Evolutionary conservation across 768 basidiomycete species (phyloP).

Genomic region (Mycena floridula): DNA sequence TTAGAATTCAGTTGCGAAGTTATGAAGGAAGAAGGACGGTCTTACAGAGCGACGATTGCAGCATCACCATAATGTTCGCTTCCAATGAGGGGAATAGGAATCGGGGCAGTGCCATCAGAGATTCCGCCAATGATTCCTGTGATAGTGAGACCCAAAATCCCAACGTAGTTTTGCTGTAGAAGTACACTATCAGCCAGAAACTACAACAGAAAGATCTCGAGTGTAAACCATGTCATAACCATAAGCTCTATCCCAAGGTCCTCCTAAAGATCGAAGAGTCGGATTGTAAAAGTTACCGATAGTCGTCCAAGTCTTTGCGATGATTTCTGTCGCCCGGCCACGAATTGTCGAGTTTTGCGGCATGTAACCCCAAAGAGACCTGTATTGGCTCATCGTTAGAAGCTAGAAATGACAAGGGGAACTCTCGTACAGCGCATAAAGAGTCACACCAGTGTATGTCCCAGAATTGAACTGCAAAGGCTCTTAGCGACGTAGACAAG

Average conservation of each 20-base stretch:
- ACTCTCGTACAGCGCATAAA: slow-evolving; percentile 23
- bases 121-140: slow-evolving; percentile 21
- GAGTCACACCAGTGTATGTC: slow-evolving; percentile 23
- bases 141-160: slow-evolving; percentile 21
- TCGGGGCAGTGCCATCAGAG: slow-evolving; percentile 16
- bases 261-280: slow-evolving; percentile 19
- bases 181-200: neutral
- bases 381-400: no score
- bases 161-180: slow-evolving; percentile 18
- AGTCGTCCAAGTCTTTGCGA: slow-evolving; percentile 18
- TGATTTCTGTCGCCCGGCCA: slow-evolving; percentile 16
- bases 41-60: slow-evolving; percentile 19
- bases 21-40: neutral
- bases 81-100: slow-evolving; percentile 19
- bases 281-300: slow-evolving; percentile 21
- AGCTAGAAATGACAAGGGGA: no score
- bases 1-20: no score
- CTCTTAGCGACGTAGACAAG: neutral
- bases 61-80: slow-evolving; percentile 21
- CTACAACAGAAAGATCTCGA: neutral
- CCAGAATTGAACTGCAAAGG: slow-evolving; percentile 21
- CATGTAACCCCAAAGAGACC: slow-evolving; percentile 27
- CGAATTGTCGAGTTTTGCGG: slow-evolving; percentile 20
- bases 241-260: slow-evolving; percentile 24
- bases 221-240: slow-evolving; percentile 20